phyloP scores from a whole-genome alignment of 2,329 filamentous ascomycete genomes.

The Didymella keratinophila region DNA sequence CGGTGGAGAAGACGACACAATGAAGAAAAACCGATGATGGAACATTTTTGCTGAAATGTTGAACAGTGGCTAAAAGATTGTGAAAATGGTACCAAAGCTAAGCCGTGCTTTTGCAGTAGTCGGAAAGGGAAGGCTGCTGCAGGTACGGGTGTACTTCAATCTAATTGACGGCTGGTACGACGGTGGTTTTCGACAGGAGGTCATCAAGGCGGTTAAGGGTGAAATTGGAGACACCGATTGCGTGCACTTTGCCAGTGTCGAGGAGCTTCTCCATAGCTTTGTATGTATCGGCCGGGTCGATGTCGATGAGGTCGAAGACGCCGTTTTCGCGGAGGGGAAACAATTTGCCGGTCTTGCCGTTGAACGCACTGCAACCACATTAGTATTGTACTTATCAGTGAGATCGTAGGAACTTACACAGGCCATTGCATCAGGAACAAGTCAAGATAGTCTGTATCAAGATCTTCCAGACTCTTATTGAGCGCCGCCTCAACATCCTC shows the following conservation, averaged over 20 bases:
- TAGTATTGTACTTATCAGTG: background rate
- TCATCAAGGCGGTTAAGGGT: conserved; percentile 77
- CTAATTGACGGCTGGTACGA: conserved; percentile 77
- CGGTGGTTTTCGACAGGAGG: conserved; percentile 67
- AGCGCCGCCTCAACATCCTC: conserved; percentile 63
- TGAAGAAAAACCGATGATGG: no score
- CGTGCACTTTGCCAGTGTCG: conserved; percentile 72
- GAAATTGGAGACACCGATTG: conserved; percentile 87
- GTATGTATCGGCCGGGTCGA: conserved; percentile 82
- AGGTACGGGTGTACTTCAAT: conserved; percentile 72
- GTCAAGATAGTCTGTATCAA: conserved; percentile 71
- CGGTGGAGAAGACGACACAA: conserved; percentile 24
- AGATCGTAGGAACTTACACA: conserved; percentile 21
- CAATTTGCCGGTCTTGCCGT: conserved; percentile 46
- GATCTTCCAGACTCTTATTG: conserved; percentile 65
- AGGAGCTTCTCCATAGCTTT: conserved; percentile 72
- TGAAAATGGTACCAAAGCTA: no score
- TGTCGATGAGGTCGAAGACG: conserved; percentile 74
- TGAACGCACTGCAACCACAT: conserved; percentile 24
- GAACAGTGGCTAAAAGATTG: no score
- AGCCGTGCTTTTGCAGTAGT: conserved; percentile 72
- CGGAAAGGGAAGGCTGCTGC: conserved; percentile 59
- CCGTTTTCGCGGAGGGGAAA: conserved; percentile 55
- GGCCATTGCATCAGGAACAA: conserved; percentile 74
- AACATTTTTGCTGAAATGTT: no score